Conservation (phyloP, 2,329 filamentous ascomycete genomes). For the Lachnellula occidentalis region DNA sequence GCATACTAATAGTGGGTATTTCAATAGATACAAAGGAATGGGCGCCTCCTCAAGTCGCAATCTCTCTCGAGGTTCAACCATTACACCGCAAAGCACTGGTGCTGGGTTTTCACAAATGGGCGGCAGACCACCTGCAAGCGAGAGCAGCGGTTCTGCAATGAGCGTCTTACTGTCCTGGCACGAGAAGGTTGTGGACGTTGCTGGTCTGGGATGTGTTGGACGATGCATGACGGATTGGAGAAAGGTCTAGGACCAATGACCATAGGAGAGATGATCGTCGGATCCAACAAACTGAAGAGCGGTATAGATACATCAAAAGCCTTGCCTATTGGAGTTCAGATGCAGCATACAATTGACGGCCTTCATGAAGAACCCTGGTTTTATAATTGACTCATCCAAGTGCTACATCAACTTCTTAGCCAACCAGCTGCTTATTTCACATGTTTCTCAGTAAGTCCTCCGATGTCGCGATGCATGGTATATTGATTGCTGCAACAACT, state of each 20-base stretch:
- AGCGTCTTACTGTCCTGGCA: constrained; percentile 98
- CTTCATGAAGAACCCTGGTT: not conserved
- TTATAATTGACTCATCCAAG: not conserved
- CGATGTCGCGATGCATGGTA: not conserved
- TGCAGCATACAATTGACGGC: not conserved
- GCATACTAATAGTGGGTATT: not conserved
- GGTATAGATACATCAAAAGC: not conserved
- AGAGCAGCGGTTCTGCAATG: constrained; percentile 82
- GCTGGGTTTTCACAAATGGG: constrained; percentile 69
- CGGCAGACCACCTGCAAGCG: constrained; percentile 46
- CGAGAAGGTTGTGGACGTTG: constrained; percentile 94
- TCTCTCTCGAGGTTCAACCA: constrained; percentile 35
- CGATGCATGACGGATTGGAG: constrained; percentile 95
- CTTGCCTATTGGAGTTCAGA: not conserved
- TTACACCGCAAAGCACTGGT: constrained; percentile 74
- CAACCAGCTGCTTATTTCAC: not conserved
- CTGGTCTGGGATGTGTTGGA: constrained; percentile 84
- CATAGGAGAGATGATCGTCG: not conserved
- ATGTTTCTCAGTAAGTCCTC: not conserved
- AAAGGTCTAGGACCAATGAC: constrained; percentile 56
- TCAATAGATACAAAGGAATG: constrained; percentile 83
- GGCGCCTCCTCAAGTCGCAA: constrained; percentile 35
- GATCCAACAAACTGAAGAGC: not conserved
- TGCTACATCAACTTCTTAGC: no score
- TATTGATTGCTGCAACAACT: not conserved